These are phyloP conservation scores for Chondrus crispus DNA, from an alignment of 23 red algal species.

Conservation along the genomic window DNA sequence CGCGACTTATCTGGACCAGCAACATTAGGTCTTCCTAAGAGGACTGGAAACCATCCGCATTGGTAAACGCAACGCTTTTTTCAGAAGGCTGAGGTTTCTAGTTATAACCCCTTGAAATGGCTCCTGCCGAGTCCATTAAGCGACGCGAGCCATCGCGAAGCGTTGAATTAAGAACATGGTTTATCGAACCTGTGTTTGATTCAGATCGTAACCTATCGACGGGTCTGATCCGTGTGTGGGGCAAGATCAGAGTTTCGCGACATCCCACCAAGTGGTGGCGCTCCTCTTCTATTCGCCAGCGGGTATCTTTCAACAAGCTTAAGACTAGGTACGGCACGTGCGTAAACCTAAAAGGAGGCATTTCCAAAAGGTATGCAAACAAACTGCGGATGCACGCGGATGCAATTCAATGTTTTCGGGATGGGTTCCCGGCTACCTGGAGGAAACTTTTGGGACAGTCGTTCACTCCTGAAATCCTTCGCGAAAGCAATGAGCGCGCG, in stretches of 20 bases:
- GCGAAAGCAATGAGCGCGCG: too few relatives aligned
- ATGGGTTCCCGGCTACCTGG: constrained; percentile 20
- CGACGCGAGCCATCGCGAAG: too few relatives aligned
- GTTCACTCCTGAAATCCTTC: background rate
- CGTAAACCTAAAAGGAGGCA: background rate
- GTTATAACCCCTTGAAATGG: too few relatives aligned
- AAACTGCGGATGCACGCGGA: background rate
- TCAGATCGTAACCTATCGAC: background rate
- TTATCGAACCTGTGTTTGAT: background rate
- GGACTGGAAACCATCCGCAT: too few relatives aligned
- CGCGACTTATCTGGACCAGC: too few relatives aligned
- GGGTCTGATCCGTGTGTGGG: constrained; percentile 26
- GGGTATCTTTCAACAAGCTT: background rate
- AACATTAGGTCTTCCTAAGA: too few relatives aligned
- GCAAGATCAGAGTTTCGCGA: background rate
- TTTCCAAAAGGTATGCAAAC: background rate
- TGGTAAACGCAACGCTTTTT: too few relatives aligned
- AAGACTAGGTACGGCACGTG: constrained; percentile 16
- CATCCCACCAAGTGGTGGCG: background rate
- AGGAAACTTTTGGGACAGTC: background rate
- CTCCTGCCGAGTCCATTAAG: too few relatives aligned
- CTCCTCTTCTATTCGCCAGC: background rate
- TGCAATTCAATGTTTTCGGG: background rate
- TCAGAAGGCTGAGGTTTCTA: too few relatives aligned
- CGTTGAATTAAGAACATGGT: constrained; percentile 8